Evolutionary conservation across 108 stramenopile genomes (phyloP), one percentile per base, ranked within the genome.

Genomic region (Discostella pseudostelligera): DNA sequence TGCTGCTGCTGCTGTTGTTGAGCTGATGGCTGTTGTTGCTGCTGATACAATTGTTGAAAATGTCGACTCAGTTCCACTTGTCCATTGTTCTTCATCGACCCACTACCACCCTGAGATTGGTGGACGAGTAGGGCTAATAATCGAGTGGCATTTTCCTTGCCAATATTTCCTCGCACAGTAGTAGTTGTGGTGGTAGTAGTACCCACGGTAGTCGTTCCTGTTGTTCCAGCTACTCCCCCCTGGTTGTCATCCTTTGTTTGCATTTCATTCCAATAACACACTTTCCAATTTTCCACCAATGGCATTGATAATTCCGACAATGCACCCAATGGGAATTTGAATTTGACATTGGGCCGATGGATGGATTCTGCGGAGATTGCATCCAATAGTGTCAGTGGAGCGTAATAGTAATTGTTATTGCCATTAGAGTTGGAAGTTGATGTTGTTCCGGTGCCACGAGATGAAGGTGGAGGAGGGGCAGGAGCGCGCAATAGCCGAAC

Each of bases 401-500:
- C 29, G 28, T 63, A 59, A 0, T 42, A 17, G 13, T 22, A 11
- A 20, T 19, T 36, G 46, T 43, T 40, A 11, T 13, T n/a, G 67
- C 48, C 9, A 39, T 42, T 25, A n/a, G 49, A 39, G 10, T 35
- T 21, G 17, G 62, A 11, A 36, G 20, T 28, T 36, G 4, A 32
- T 42, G 10, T 35, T 56, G 26, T 53, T n/a, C n/a, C n/a, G 12
- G 61, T 56, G 47, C 32, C 36, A 11, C 21, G 8, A 39, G 49
- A 4, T 28, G 28, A 21, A 54, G 60, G 20, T 17, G 61, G 25
- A 45, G 56, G 50, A 24, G 25, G 71, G 13, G 46, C 13, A 0
- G 39, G 72, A 8, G 80, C 78, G 17, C 84, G 74, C n/a, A 94
- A 65, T 25, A 94, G 69, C 44, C 86, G 73, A 16, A 94, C 82